Evolutionary conservation across 2,329 filamentous ascomycete genomes (phyloP).

Genomic region (Microcera coccophila): DNA sequence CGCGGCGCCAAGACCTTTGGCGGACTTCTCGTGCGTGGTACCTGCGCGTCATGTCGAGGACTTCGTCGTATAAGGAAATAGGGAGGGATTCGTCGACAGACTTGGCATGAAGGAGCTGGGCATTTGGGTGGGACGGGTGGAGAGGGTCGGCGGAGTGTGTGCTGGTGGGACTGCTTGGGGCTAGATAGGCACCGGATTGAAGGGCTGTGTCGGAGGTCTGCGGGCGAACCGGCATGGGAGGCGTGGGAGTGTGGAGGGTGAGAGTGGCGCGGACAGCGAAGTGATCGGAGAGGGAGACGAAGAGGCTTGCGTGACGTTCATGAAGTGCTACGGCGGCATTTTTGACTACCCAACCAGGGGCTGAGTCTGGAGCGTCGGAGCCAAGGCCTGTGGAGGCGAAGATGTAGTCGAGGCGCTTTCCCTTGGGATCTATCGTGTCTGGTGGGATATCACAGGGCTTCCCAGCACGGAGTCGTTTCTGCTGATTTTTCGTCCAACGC

Average conservation of each 20-base stretch:
- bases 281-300: slow-evolving; percentile 89
- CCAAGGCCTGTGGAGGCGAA: slow-evolving; percentile 63
- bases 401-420: slow-evolving; percentile 92
- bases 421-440: slow-evolving; percentile 63
- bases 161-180: slow-evolving; percentile 22
- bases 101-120: slow-evolving; percentile 30
- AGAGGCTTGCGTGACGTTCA: slow-evolving; percentile 72
- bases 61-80: slow-evolving; percentile 52
- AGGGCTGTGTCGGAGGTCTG: slow-evolving; percentile 23
- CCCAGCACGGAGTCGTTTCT: slow-evolving; percentile 61
- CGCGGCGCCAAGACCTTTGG: slow-evolving; percentile 67
- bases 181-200: slow-evolving; percentile 24
- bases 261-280: slow-evolving; percentile 86
- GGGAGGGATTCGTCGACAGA: slow-evolving; percentile 19
- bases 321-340: slow-evolving; percentile 73
- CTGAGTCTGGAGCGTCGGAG: slow-evolving; percentile 29
- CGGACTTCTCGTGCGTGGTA: slow-evolving; percentile 68
- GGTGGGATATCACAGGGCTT: slow-evolving; percentile 56
- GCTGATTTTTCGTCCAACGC: slow-evolving; percentile 75
- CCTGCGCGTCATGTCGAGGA: slow-evolving; percentile 63
- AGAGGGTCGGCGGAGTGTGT: slow-evolving; percentile 17
- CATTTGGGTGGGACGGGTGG: slow-evolving; percentile 26
- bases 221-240: slow-evolving; percentile 13
- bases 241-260: slow-evolving; percentile 39
- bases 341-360: slow-evolving; percentile 62